Evolutionary conservation across 2,329 filamentous ascomycete species (phyloP).

Genomic region (Ophiostoma quercus): DNA sequence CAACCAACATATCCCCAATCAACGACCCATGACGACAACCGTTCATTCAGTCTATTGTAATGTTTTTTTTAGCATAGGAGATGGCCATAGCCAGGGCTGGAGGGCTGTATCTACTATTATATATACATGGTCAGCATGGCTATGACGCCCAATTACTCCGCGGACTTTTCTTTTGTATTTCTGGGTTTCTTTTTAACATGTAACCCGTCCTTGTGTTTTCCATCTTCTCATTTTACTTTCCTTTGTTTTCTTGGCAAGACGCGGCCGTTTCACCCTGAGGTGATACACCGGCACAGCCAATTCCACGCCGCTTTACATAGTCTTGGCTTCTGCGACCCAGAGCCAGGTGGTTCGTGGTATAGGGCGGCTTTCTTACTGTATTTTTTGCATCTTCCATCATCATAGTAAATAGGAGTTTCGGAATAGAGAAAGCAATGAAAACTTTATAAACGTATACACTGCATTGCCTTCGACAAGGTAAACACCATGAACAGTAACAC

Average conservation of each 20-base stretch:
- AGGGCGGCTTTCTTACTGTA: neutral
- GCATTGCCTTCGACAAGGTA: neutral
- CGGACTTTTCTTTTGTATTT: conserved; percentile 11
- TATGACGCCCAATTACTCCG: neutral
- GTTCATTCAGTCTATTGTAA: conserved; percentile 16
- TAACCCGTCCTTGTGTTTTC: neutral
- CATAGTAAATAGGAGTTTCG: conserved; percentile 11
- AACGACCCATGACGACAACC: conserved; percentile 15
- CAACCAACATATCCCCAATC: conserved; percentile 6
- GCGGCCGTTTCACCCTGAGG: neutral
- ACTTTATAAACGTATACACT: neutral
- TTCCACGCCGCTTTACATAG: neutral
- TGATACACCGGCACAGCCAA: neutral
- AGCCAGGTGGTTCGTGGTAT: neutral
- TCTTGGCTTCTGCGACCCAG: neutral
- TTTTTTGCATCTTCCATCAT: conserved; percentile 5
- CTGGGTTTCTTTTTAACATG: neutral
- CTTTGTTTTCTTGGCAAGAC: neutral
- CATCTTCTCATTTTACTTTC: neutral
- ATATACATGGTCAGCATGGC: conserved; percentile 5
- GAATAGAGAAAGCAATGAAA: neutral
- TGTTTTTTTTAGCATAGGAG: conserved; percentile 14
- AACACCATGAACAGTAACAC: neutral
- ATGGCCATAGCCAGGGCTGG: neutral
- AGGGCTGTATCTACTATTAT: neutral